phyloP scores from a whole-genome alignment of 192 early-diverging fungal genomes.

The Geranomyces variabilis region DNA sequence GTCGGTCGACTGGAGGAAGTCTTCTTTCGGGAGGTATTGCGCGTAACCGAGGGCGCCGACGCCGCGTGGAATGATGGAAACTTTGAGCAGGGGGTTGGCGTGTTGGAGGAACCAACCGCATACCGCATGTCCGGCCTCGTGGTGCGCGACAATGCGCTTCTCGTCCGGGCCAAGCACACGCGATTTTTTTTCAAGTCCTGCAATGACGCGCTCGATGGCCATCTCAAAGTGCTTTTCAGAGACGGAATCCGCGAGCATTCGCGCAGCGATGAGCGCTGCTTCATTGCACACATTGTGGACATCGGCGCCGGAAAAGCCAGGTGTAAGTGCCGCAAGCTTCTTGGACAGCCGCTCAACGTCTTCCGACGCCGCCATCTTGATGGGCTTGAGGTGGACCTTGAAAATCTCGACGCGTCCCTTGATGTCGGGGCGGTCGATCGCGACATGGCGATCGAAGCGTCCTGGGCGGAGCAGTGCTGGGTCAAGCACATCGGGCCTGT shows the following conservation, averaged over 20 bases:
- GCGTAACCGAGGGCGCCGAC: conserved; percentile 96
- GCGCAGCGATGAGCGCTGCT: conserved; percentile 97
- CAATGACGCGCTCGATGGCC: conserved; percentile 98
- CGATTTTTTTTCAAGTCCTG: conserved; percentile 96
- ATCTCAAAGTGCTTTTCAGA: conserved; percentile 89
- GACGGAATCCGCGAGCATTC: conserved; percentile 75
- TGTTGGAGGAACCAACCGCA: conserved; percentile 98
- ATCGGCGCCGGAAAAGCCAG: conserved; percentile 97
- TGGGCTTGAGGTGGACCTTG: conserved; percentile 94
- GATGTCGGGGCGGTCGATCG: conserved; percentile 96
- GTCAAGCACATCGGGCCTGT: conserved; percentile 97
- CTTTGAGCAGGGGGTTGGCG: conserved; percentile 94
- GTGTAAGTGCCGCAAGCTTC: conserved; percentile 92
- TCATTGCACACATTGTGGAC: conserved; percentile 99
- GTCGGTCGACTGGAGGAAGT: conserved; percentile 91
- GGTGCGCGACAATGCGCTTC: conserved; percentile 98
- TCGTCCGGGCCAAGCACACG: conserved; percentile 92
- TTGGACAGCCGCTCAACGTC: conserved; percentile 76
- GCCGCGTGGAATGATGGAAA: conserved; percentile 97
- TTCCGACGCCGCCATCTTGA: conserved; percentile 58
- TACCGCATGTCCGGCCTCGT: conserved; percentile 98
- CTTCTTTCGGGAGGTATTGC: conserved; percentile 97
- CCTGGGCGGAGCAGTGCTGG: conserved; percentile 94
- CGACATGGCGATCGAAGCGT: conserved; percentile 97
- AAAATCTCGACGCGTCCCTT: conserved; percentile 93